phyloP scores from a whole-genome alignment of 2,329 filamentous ascomycete genomes.

The Aureobasidium namibiae region DNA sequence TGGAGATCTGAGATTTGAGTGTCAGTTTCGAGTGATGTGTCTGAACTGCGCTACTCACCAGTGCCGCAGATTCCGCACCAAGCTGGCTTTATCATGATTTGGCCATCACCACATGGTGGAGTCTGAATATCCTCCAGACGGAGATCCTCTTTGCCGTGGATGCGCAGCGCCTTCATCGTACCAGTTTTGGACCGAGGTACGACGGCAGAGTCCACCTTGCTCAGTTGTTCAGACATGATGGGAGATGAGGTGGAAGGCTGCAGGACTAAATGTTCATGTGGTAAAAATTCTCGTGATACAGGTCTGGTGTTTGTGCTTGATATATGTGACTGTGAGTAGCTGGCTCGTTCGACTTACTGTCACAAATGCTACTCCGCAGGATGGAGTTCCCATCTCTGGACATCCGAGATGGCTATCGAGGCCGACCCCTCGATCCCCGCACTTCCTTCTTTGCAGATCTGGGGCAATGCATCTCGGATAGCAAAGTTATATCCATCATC shows the following conservation, averaged over 20 bases:
- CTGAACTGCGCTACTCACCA: slow-evolving; percentile 11
- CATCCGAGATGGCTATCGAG: not conserved
- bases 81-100: slow-evolving; percentile 29
- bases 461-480: not conserved
- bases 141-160: slow-evolving; percentile 29
- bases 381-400: not conserved
- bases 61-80: slow-evolving; percentile 29
- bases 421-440: slow-evolving; percentile 5
- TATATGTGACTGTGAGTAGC: not conserved
- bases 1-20: slow-evolving; percentile 20
- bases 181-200: not conserved
- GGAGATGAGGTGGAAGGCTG: not conserved
- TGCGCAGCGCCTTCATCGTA: slow-evolving; percentile 30
- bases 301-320: not conserved
- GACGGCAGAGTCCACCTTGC: not conserved
- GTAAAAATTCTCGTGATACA: not conserved
- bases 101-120: slow-evolving; percentile 26
- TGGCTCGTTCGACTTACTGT: not conserved
- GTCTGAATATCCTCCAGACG: slow-evolving; percentile 27
- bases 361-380: not conserved
- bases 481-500: not conserved
- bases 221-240: not conserved
- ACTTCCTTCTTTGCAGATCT: slow-evolving; percentile 1
- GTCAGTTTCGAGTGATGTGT: not conserved
- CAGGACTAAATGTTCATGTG: not conserved